A percentile compares a stretch with the other conserved stretches of the same genome.
phyloP scores from a whole-genome alignment of 2,329 filamentous ascomycete species.

The Fusarium albosuccineum region DNA sequence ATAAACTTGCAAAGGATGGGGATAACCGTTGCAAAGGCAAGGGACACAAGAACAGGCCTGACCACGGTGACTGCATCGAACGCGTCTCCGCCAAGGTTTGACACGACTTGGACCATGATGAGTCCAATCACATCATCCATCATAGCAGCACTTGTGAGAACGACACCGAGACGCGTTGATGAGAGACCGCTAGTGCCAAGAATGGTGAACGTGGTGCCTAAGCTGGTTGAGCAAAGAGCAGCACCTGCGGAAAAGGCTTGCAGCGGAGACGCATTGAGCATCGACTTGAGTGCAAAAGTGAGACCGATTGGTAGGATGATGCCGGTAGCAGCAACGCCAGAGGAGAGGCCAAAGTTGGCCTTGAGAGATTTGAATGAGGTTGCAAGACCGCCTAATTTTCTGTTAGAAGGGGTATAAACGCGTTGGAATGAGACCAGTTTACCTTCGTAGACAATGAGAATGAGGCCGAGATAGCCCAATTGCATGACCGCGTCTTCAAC shows the following conservation, averaged over 20 bases:
- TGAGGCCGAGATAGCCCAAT: conserved; percentile 79
- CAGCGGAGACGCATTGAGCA: conserved; percentile 64
- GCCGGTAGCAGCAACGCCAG: conserved; percentile 74
- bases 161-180: conserved; percentile 65
- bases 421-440: accelerated
- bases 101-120: conserved; percentile 82
- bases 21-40: conserved; percentile 63
- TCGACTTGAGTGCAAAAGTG: conserved; percentile 69
- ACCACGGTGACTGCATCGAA: conserved; percentile 54
- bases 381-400: conserved; percentile 64
- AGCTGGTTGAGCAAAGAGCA: conserved; percentile 78
- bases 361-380: conserved; percentile 57
- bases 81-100: conserved; percentile 65
- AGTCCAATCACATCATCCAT: conserved; percentile 85
- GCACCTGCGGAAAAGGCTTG: conserved; percentile 81
- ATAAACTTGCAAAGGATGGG: conserved; percentile 62
- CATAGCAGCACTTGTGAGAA: conserved; percentile 81
- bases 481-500: conserved; percentile 70
- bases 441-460: conserved; percentile 80
- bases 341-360: conserved; percentile 71
- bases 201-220: conserved; percentile 77
- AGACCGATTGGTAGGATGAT: conserved; percentile 73
- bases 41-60: conserved; percentile 60
- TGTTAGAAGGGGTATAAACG: background rate
- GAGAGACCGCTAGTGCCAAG: conserved; percentile 58